These are phyloP conservation scores for Fusarium sp. DNA, from an alignment of 2,329 filamentous ascomycete species.

Conservation along the genomic window DNA sequence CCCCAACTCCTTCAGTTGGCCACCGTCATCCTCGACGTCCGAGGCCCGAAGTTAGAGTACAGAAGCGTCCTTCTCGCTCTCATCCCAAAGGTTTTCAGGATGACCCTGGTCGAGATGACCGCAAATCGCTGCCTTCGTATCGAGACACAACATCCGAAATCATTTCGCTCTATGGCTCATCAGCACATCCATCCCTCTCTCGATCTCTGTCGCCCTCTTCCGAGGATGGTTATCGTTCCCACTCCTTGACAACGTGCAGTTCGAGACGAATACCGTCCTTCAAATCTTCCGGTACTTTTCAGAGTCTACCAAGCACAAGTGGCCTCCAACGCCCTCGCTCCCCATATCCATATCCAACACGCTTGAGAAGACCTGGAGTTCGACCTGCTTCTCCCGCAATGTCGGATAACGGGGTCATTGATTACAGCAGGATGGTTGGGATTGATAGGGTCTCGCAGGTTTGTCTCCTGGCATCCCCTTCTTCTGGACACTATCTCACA, in stretches of 20 bases:
- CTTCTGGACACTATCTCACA: not conserved
- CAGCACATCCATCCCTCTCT: slow-evolving; percentile 59
- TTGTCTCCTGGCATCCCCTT: slow-evolving; percentile 30
- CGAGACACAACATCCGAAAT: slow-evolving; percentile 66
- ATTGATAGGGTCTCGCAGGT: slow-evolving; percentile 62
- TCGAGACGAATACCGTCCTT: slow-evolving; percentile 60
- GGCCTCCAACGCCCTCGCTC: slow-evolving; percentile 66
- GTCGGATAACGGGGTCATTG: slow-evolving; percentile 59
- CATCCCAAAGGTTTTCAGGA: slow-evolving; percentile 49
- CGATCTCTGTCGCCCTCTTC: slow-evolving; percentile 56
- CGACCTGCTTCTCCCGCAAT: slow-evolving; percentile 62
- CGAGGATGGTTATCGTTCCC: slow-evolving; percentile 62
- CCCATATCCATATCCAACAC: slow-evolving; percentile 69
- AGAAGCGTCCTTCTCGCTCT: slow-evolving; percentile 41
- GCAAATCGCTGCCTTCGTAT: slow-evolving; percentile 59
- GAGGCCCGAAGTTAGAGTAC: slow-evolving; percentile 47
- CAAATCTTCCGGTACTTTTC: slow-evolving; percentile 60
- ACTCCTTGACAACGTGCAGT: slow-evolving; percentile 66
- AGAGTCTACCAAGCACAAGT: slow-evolving; percentile 57
- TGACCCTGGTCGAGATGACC: slow-evolving; percentile 53
- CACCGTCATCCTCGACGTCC: slow-evolving; percentile 45
- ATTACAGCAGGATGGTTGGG: slow-evolving; percentile 64
- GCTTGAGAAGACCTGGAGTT: slow-evolving; percentile 65
- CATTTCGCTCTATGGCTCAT: slow-evolving; percentile 66
- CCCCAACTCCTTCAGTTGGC: slow-evolving; percentile 45